Evolutionary conservation across 2,329 filamentous ascomycete genomes (phyloP).

Genomic region (Coniella lustricola): DNA sequence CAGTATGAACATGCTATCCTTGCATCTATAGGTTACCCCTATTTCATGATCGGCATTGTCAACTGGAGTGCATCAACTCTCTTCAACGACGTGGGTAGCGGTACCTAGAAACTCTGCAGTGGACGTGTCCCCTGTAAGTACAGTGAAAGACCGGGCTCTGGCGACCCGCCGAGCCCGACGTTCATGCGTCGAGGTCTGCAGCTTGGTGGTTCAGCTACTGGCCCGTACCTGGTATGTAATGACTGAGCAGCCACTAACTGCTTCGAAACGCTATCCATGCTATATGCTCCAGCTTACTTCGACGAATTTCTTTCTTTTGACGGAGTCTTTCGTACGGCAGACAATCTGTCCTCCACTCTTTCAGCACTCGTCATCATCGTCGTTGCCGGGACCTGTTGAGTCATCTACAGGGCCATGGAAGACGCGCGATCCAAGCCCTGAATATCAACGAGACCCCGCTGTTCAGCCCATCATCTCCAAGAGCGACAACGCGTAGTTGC

Average conservation of each 20-base stretch:
- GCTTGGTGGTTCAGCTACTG: neutral
- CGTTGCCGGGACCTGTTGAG: neutral
- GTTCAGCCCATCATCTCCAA: neutral
- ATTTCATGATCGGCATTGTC: too few species aligned
- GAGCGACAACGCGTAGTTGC: constrained; percentile 5
- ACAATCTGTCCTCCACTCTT: neutral
- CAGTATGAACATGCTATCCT: too few species aligned
- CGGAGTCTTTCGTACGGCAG: neutral
- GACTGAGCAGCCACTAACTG: neutral
- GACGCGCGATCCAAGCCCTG: neutral
- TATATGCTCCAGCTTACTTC: neutral
- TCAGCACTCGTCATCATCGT: neutral
- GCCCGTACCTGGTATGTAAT: neutral
- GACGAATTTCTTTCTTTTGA: neutral
- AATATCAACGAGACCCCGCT: constrained; percentile 1
- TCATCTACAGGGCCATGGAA: constrained; percentile 9
- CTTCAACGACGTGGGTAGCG: neutral
- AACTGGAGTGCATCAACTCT: neutral
- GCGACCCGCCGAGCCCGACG: neutral
- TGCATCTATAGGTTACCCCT: too few species aligned
- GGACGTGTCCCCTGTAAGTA: neutral
- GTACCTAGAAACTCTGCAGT: too few species aligned
- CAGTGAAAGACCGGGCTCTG: neutral
- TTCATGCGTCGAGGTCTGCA: constrained; percentile 4
- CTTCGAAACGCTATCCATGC: neutral